Percentiles rank a stretch among this genome's conserved stretches.
phyloP scores from a whole-genome alignment of 2,329 filamentous ascomycete species.

The Alternaria consortialis region DNA sequence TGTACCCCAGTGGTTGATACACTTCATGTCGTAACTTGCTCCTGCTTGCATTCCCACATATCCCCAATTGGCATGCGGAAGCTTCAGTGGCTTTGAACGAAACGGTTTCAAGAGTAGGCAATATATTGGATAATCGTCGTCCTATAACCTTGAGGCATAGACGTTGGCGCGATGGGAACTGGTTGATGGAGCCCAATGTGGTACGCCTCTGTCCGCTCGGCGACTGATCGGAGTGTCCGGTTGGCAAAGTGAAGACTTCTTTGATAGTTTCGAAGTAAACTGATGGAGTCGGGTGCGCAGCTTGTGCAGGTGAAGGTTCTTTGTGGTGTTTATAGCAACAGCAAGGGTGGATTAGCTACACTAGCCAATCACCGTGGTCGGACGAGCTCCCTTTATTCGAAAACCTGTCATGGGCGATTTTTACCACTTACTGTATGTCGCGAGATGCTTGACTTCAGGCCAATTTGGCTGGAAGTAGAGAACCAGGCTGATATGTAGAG shows the following conservation, averaged over 20 bases:
- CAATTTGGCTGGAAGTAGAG: not conserved
- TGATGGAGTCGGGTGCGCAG: not conserved
- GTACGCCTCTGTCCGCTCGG: not conserved
- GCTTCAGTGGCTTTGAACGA: not conserved
- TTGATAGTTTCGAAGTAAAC: not conserved
- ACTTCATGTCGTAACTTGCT: not conserved
- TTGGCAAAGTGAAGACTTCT: not conserved
- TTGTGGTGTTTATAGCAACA: constrained; percentile 7
- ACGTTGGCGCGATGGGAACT: not conserved
- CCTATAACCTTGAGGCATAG: not conserved
- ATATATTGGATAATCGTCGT: not conserved
- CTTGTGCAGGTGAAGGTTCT: not conserved
- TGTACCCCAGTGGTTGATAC: not conserved
- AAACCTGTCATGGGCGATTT: not conserved
- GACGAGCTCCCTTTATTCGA: not conserved
- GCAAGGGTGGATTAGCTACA: not conserved
- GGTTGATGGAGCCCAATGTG: not conserved
- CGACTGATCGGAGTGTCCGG: not conserved
- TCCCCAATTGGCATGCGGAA: not conserved
- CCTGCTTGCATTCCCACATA: not conserved
- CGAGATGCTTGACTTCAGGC: not conserved
- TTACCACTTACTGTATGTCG: not conserved
- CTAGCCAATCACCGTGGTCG: not conserved
- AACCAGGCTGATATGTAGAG: not conserved
- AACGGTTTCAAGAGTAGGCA: not conserved